phyloP scores from a whole-genome alignment of 148 eudicot genomes.

The Fagopyrum esculentum region DNA sequence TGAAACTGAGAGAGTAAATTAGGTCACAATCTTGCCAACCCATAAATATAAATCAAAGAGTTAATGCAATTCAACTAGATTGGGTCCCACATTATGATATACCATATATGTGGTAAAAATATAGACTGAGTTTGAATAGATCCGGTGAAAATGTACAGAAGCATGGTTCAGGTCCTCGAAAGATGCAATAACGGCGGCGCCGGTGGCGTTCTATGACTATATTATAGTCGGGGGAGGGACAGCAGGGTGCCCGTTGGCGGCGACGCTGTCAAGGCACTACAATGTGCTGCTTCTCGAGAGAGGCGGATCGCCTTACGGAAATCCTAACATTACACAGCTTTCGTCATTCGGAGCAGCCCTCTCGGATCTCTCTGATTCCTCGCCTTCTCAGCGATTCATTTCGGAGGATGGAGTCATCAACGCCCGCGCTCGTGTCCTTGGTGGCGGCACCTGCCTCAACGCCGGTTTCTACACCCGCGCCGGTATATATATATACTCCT shows the following conservation, averaged over 20 bases:
- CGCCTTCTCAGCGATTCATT: conserved; percentile 64
- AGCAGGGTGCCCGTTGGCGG: conserved; percentile 67
- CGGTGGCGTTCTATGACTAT: conserved; percentile 49
- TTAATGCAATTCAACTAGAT: neutral
- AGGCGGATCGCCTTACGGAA: conserved; percentile 63
- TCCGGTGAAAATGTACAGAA: neutral
- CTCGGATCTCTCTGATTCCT: conserved; percentile 36
- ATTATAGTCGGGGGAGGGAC: conserved; percentile 91
- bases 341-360: conserved; percentile 31
- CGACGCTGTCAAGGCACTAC: conserved; percentile 56
- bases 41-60: neutral
- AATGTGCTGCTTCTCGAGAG: conserved; percentile 63
- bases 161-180: conserved; percentile 33
- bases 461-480: conserved; percentile 89
- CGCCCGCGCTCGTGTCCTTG: conserved; percentile 64
- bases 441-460: conserved; percentile 73
- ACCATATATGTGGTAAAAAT: neutral
- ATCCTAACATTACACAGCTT: conserved; percentile 43
- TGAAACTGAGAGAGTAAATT: no score
- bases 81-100: neutral
- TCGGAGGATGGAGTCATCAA: conserved; percentile 85
- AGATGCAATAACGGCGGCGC: conserved; percentile 54
- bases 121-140: neutral
- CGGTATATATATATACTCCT: neutral
- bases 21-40: neutral